Conservation (phyloP, 2,329 filamentous ascomycete genomes). For the Fusarium albidum region DNA sequence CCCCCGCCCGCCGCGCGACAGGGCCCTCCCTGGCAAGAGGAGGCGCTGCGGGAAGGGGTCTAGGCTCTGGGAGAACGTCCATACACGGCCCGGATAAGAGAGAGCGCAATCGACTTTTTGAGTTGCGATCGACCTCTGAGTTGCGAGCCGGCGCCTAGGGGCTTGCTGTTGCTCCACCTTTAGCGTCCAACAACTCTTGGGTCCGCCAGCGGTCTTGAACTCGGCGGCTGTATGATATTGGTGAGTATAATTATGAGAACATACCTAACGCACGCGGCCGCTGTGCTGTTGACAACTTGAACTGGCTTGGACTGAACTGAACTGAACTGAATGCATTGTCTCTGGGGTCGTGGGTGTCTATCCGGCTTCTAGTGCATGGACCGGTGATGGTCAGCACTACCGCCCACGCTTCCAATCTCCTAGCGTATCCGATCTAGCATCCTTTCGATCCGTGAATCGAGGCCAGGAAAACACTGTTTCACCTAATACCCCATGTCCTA, state of each 20-base stretch:
- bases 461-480: slow-evolving; percentile 1
- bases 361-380: slow-evolving; percentile 3
- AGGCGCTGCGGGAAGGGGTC: slow-evolving; percentile 13
- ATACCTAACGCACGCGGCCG: slow-evolving; percentile 6
- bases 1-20: background rate
- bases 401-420: slow-evolving; percentile 1
- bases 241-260: slow-evolving; percentile 2
- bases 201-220: slow-evolving; percentile 6
- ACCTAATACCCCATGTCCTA: background rate
- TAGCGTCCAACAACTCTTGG: slow-evolving; percentile 32
- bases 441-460: slow-evolving; percentile 12
- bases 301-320: background rate
- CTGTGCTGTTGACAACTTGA: slow-evolving; percentile 10
- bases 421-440: slow-evolving; percentile 8
- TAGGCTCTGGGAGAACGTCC: slow-evolving; percentile 14
- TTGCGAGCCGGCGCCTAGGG: background rate
- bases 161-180: background rate
- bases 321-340: slow-evolving; percentile 15
- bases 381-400: slow-evolving; percentile 1
- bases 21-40: slow-evolving; percentile 5
- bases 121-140: no score
- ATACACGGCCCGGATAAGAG: no score
- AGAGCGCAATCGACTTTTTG: slow-evolving; percentile 2
- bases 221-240: slow-evolving; percentile 10
- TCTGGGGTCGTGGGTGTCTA: slow-evolving; percentile 8